A percentile compares a stretch with the other conserved stretches of the same genome.
These are phyloP conservation scores for Aspergillus transmontanensis DNA, from an alignment of 2,329 filamentous ascomycete species.

Conservation along the genomic window DNA sequence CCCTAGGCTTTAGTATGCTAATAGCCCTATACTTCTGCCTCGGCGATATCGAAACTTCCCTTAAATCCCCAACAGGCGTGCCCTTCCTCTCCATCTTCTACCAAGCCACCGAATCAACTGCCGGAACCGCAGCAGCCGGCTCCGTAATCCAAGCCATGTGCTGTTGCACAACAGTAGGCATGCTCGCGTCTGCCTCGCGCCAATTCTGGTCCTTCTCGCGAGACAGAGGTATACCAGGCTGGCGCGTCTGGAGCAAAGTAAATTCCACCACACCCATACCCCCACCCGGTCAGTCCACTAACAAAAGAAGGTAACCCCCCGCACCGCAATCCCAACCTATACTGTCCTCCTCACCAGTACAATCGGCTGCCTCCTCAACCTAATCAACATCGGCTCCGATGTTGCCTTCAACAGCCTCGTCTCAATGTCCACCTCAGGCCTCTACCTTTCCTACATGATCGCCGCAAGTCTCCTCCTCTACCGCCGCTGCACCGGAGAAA, in stretches of 20 bases:
- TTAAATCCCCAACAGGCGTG: slow-evolving; percentile 31
- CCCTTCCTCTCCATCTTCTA: slow-evolving; percentile 39
- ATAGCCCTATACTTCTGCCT: slow-evolving; percentile 43
- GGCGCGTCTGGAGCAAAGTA: slow-evolving; percentile 32
- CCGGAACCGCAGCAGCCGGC: slow-evolving; percentile 28
- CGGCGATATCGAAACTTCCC: slow-evolving; percentile 33
- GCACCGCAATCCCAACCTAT: slow-evolving; percentile 30
- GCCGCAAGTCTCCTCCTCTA: slow-evolving; percentile 30
- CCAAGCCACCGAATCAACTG: slow-evolving; percentile 31
- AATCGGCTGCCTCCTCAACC: slow-evolving; percentile 30
- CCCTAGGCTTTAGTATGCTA: slow-evolving; percentile 40
- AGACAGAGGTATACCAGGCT: slow-evolving; percentile 30
- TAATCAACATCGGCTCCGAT: slow-evolving; percentile 38
- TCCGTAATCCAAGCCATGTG: slow-evolving; percentile 32
- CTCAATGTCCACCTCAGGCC: slow-evolving; percentile 36
- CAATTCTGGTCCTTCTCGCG: slow-evolving; percentile 33
- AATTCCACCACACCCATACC: not conserved
- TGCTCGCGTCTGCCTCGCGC: slow-evolving; percentile 50
- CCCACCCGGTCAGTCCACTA: not conserved
- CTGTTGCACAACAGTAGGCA: slow-evolving; percentile 34
- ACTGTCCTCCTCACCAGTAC: slow-evolving; percentile 29
- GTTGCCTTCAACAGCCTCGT: slow-evolving; percentile 37
- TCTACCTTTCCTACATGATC: slow-evolving; percentile 34
- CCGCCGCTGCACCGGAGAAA: slow-evolving; percentile 27
- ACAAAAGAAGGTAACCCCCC: slow-evolving; percentile 22